A percentile compares a stretch with the other conserved stretches of the same genome.
Conservation (phyloP, 768 basidiomycete species). For the Rhodotorula diobovata region DNA sequence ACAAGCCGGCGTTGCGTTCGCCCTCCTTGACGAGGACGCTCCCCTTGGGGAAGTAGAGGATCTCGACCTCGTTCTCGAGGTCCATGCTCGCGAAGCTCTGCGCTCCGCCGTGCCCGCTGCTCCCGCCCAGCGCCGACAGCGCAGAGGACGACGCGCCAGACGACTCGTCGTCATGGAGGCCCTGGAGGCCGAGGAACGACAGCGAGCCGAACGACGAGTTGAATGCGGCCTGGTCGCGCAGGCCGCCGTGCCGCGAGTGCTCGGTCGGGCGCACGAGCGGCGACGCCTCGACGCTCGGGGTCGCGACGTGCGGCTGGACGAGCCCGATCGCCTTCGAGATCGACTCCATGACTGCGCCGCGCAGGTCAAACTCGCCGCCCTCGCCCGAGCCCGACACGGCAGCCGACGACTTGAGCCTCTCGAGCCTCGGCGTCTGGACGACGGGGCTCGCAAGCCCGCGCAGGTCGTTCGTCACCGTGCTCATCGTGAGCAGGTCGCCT, state of each 20-base stretch:
- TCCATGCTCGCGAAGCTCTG: conserved; percentile 58
- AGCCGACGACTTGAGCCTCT: conserved; percentile 11
- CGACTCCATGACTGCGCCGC: conserved; percentile 93
- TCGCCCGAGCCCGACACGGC: background rate
- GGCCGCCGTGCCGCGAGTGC: background rate
- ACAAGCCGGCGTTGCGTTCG: conserved; percentile 68
- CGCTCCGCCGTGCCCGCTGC: conserved; percentile 62
- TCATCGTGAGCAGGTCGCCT: conserved; percentile 52
- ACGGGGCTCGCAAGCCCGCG: background rate
- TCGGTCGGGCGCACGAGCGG: conserved; percentile 45
- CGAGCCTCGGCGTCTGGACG: conserved; percentile 16
- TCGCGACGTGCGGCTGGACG: conserved; percentile 64
- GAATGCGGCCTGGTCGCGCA: conserved; percentile 39
- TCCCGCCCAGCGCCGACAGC: conserved; percentile 47
- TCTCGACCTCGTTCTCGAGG: conserved; percentile 93
- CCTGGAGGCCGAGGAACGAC: conserved; percentile 43
- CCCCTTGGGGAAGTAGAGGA: conserved; percentile 84
- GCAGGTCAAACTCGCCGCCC: conserved; percentile 79
- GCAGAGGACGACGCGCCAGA: conserved; percentile 28
- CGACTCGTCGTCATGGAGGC: conserved; percentile 45
- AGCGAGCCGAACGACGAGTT: conserved; percentile 45
- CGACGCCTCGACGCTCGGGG: conserved; percentile 44
- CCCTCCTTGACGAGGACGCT: conserved; percentile 80
- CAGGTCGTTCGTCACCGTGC: conserved; percentile 13
- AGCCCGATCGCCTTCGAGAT: conserved; percentile 96